These are phyloP conservation scores for Chaetomium globosum DNA, from an alignment of 2,329 filamentous ascomycete genomes.

Conservation along the genomic window DNA sequence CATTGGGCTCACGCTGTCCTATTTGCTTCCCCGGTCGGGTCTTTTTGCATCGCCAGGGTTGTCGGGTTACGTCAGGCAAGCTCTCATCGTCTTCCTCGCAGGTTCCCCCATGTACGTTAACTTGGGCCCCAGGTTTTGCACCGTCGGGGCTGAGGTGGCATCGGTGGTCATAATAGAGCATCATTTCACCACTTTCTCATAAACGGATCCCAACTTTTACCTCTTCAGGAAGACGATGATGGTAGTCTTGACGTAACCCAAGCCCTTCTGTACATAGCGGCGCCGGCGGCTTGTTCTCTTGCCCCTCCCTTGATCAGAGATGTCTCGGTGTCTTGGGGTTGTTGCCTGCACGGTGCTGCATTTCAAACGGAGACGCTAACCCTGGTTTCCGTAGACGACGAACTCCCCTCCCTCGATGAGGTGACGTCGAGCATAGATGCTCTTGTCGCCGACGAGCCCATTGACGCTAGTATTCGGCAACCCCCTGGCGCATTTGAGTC, in stretches of 20 bases:
- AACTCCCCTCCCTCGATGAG: slow-evolving; percentile 62
- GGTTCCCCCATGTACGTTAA: slow-evolving; percentile 68
- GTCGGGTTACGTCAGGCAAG: slow-evolving; percentile 60
- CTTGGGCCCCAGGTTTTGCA: slow-evolving; percentile 44
- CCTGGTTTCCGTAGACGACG: slow-evolving; percentile 58
- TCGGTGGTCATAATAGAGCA: slow-evolving; percentile 55
- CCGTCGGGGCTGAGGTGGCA: slow-evolving; percentile 38
- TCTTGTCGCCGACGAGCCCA: slow-evolving; percentile 64
- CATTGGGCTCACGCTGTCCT: slow-evolving; percentile 11
- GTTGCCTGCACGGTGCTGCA: neutral
- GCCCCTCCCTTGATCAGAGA: slow-evolving; percentile 21
- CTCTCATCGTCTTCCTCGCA: slow-evolving; percentile 70
- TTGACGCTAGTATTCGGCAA: slow-evolving; percentile 39
- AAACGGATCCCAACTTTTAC: slow-evolving; percentile 46
- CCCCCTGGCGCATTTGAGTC: slow-evolving; percentile 37
- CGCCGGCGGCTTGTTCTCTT: slow-evolving; percentile 39
- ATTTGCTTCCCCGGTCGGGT: slow-evolving; percentile 17
- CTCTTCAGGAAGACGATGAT: slow-evolving; percentile 63
- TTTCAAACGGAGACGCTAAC: slow-evolving; percentile 47
- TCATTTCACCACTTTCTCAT: slow-evolving; percentile 46
- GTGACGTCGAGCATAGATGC: slow-evolving; percentile 67
- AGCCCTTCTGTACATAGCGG: slow-evolving; percentile 50
- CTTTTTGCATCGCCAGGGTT: slow-evolving; percentile 41
- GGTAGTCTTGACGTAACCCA: slow-evolving; percentile 58
- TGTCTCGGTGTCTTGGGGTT: neutral